Base-by-base conservation (phyloP, 257 asterid species). In the Nicotiana tabacum region DNA sequence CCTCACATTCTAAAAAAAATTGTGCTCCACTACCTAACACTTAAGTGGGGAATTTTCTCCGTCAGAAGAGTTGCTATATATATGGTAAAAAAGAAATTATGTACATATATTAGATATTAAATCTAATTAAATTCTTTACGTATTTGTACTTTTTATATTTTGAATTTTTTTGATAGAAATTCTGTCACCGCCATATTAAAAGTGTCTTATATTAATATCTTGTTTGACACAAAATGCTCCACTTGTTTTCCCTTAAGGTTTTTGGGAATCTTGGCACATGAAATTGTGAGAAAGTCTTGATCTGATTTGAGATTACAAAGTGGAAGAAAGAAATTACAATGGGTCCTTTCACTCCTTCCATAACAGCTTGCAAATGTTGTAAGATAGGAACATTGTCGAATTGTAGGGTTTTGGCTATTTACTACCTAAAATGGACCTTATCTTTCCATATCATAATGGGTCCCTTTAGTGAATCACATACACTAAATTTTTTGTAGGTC, bases 391-490 rank as follows among this genome's bases (percentile, higher is more conserved):
- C 64, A 48, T 74, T 74, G 80, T 74, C 64, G 13, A 48, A 37
- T 48, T 74, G 62, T 74, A 74, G 80, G 80, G 62, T 74, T 48
- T 0, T 4, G 37, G 24, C 29, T 48, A 74, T 74, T 74, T 74
- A 74, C 80, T 74, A 74, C 80, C 43, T 27, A 74, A 48, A 74
- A 74, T 48, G 6, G 62, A 48, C 64, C 80, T 48, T 74, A 74
- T 68, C 55, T 68, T 68, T 35, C 77, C 55, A 18, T 35, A 68
- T 74, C 80, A 74, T 48, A 18, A 56, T 84, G 55, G 90, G 83
- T 37, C 89, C 92, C 87, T 85, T 33, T 53, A 37, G 62, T 35
- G 64, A 60, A 51, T 86, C 77, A 87, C 85, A 85, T 64, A 21
- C 80, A 69, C 66, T 62, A 61, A 77, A 43, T 66, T 77, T 43